Evolutionary conservation across 148 eudicot species (phyloP), one percentile per base, ranked within the genome.

Genomic region (Amaranthus hypochondriacus): DNA sequence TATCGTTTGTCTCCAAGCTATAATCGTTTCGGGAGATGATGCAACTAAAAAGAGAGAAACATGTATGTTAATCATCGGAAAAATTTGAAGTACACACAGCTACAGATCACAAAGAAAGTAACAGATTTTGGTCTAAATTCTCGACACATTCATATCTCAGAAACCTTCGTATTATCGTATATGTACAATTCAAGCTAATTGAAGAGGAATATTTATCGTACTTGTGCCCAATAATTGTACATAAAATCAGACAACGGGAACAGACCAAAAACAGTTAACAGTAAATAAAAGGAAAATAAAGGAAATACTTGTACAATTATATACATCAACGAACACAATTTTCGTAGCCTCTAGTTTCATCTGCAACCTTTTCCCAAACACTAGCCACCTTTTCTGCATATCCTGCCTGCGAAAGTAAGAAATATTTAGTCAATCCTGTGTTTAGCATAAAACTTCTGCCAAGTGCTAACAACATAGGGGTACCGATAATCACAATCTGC

Each of bases 341-440:
- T 15, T 15, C 39, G 72, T 90, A 87, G 73, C 85, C 84, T 72
- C 86, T 87, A 14, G 97, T 95, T 86, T 95, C 99, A 63, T 92
- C 90, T 6, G 97, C 97, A 75, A 95, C 94, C 73, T 77, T 92
- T 77, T 84, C 89, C 97, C 99, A 95, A 54, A 92, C 91, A 69
- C 66, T 74, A 13, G 92, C 96, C 93, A 92, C 88, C 87, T 86
- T 92, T 85, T 95, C 97, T 67, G 99, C 96, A 81, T 87, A 95
- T 81, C 97, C 99, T 55, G 96, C 99, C 98, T 95, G 94, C 74
- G 69, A 72, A 71, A 78, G 49, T 42, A 71, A 48, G 28, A 56
- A 47, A 7, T 8, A 18, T 56, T 53, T 7, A 39, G 11, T 57
- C 51, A 48, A 28, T 28, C 39, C 39, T 28, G 64, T 28, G 39